phyloP scores from a whole-genome alignment of 495 filamentous ascomycete species.

The Xylaria flabelliformis region DNA sequence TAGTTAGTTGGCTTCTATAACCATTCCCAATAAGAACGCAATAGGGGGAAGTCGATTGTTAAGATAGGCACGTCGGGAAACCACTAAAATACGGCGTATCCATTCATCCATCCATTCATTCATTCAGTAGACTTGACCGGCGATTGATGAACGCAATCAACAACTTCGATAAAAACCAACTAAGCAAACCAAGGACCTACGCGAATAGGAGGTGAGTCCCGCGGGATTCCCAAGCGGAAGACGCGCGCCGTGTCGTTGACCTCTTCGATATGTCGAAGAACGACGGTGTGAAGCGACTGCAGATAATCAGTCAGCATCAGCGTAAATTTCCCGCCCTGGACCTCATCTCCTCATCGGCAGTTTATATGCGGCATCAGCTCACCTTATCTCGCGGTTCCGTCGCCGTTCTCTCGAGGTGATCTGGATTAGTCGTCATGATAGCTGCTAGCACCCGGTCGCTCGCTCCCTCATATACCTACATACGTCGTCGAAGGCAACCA shows the following conservation, averaged over 20 bases:
- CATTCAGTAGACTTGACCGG: neutral
- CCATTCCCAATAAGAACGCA: too few species aligned
- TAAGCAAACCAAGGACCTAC: conserved; percentile 24
- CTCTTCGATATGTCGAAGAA: conserved; percentile 42
- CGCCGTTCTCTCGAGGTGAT: conserved; percentile 70
- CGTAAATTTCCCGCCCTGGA: neutral
- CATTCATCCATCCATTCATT: neutral
- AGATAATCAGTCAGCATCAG: neutral
- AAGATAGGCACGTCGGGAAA: neutral
- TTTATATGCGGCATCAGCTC: conserved; percentile 13
- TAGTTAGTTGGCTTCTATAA: neutral
- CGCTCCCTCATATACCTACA: too few species aligned
- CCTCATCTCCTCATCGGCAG: neutral
- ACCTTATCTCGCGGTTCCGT: conserved; percentile 69
- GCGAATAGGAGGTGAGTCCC: conserved; percentile 32
- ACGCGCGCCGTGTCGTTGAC: conserved; percentile 47
- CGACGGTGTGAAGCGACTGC: conserved; percentile 49
- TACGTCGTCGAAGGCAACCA: neutral
- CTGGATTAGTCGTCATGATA: conserved; percentile 26
- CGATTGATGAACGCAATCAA: neutral
- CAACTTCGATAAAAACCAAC: neutral
- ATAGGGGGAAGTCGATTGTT: neutral
- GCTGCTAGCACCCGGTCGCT: neutral
- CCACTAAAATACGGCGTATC: too few species aligned
- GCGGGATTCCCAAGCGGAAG: conserved; percentile 45